phyloP scores from a whole-genome alignment of 2,329 filamentous ascomycete genomes.

The Plenodomus tracheiphilus region DNA sequence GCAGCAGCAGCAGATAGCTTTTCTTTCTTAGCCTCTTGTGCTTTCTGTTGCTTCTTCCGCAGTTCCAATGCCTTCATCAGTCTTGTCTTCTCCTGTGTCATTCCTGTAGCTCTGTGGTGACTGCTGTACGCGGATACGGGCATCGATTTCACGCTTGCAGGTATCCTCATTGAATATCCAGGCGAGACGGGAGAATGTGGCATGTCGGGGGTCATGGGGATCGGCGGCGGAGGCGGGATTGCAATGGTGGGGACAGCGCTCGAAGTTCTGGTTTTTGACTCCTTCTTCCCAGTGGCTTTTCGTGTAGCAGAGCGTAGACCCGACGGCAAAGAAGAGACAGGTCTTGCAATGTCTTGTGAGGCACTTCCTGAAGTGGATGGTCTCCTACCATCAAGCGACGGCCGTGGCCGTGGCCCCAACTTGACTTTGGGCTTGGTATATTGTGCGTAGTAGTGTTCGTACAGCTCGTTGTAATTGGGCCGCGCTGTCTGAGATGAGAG shows the following conservation, averaged over 20 bases:
- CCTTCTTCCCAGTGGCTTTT: constrained; percentile 35
- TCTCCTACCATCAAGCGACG: constrained; percentile 69
- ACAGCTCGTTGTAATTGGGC: constrained; percentile 46
- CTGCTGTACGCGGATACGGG: constrained; percentile 39
- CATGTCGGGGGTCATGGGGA: constrained; percentile 40
- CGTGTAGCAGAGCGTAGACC: constrained; percentile 65
- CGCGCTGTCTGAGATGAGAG: constrained; percentile 48
- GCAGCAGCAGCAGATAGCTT: constrained; percentile 20
- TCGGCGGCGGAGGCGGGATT: constrained; percentile 36
- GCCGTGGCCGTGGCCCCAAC: constrained; percentile 82
- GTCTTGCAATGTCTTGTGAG: constrained; percentile 57
- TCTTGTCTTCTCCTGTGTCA: constrained; percentile 86
- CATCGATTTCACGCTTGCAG: constrained; percentile 49
- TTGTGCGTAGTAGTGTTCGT: constrained; percentile 53
- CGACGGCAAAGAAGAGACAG: constrained; percentile 77
- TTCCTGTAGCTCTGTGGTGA: constrained; percentile 53
- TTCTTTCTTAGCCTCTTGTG: constrained; percentile 36
- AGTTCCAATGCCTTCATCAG: constrained; percentile 94
- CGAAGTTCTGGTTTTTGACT: constrained; percentile 42
- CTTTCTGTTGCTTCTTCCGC: constrained; percentile 74
- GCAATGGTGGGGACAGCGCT: constrained; percentile 33
- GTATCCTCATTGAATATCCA: constrained; percentile 44
- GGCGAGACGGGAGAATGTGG: constrained; percentile 44
- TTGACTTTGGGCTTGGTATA: constrained; percentile 81
- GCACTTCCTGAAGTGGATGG: constrained; percentile 60